These are phyloP conservation scores for Geotrichum phurueaensis DNA, from an alignment of 1,139 yeast genomes.

Conservation along the genomic window DNA sequence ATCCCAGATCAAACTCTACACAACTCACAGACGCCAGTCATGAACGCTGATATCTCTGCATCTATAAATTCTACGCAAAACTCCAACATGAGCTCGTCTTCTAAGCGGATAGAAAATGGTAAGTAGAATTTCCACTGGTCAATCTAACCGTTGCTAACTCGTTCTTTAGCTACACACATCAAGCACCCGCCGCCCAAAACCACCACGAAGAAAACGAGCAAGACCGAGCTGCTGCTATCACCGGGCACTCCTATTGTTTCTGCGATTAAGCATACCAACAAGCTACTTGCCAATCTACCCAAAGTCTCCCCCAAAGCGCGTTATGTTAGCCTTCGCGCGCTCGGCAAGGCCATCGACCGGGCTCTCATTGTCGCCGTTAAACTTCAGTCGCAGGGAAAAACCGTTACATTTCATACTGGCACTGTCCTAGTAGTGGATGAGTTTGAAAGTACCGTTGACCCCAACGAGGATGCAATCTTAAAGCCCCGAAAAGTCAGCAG, in stretches of 20 bases:
- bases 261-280: constrained; percentile 23
- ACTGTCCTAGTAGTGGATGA: constrained; percentile 27
- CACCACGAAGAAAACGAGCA: constrained; percentile 3
- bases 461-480: background rate
- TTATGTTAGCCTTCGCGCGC: constrained; percentile 19
- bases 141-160: background rate
- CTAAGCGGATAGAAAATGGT: constrained; percentile 12
- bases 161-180: constrained; percentile 7
- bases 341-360: constrained; percentile 33
- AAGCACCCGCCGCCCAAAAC: constrained; percentile 18
- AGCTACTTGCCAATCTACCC: constrained; percentile 13
- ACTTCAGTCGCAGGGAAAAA: constrained; percentile 26
- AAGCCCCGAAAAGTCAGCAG: constrained; percentile 10
- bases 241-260: constrained; percentile 28
- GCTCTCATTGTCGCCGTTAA: constrained; percentile 30
- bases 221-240: constrained; percentile 19
- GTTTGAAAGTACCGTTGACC: constrained; percentile 3
- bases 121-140: background rate
- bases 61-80: background rate
- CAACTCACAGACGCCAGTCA: background rate
- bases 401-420: constrained; percentile 22
- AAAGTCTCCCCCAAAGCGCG: constrained; percentile 10
- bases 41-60: background rate
- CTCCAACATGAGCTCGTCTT: background rate
- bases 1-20: background rate